These are phyloP conservation scores for Phytophthora quininea DNA, from an alignment of 352 stramenopile genomes.

Conservation along the genomic window DNA sequence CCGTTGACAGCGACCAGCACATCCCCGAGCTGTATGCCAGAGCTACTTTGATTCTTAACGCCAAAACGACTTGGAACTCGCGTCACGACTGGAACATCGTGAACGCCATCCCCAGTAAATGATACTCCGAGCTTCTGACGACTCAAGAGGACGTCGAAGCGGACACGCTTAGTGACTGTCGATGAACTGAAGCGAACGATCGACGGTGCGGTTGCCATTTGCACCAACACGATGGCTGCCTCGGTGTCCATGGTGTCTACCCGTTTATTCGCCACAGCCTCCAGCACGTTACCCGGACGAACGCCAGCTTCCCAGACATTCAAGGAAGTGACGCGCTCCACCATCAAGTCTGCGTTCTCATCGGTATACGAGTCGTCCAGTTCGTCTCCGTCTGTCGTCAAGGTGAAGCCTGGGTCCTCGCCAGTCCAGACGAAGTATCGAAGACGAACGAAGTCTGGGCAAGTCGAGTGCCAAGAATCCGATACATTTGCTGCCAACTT, in stretches of 20 bases:
- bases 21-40: conserved; percentile 43
- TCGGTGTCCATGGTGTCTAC: conserved; percentile 42
- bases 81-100: conserved; percentile 56
- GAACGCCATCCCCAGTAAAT: conserved; percentile 51
- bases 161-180: conserved; percentile 20
- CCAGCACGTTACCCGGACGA: conserved; percentile 59
- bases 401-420: conserved; percentile 33
- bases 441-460: conserved; percentile 40
- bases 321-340: conserved; percentile 36
- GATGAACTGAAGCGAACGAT: conserved; percentile 59
- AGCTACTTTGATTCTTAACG: neutral
- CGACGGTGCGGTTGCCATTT: conserved; percentile 28
- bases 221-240: conserved; percentile 40
- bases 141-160: conserved; percentile 48
- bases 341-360: conserved; percentile 34
- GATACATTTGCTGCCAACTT: neutral
- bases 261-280: conserved; percentile 44
- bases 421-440: conserved; percentile 59
- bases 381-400: conserved; percentile 24
- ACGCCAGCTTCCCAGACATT: conserved; percentile 55
- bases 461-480: conserved; percentile 33
- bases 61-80: conserved; percentile 18
- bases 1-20: conserved; percentile 65
- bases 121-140: conserved; percentile 48
- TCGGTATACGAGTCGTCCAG: conserved; percentile 16